Evolutionary conservation across 371 early-diverging fungal genomes (phyloP), one percentile per base, ranked within the genome.

Genomic region (Homolaphlyctis polyrhiza): DNA sequence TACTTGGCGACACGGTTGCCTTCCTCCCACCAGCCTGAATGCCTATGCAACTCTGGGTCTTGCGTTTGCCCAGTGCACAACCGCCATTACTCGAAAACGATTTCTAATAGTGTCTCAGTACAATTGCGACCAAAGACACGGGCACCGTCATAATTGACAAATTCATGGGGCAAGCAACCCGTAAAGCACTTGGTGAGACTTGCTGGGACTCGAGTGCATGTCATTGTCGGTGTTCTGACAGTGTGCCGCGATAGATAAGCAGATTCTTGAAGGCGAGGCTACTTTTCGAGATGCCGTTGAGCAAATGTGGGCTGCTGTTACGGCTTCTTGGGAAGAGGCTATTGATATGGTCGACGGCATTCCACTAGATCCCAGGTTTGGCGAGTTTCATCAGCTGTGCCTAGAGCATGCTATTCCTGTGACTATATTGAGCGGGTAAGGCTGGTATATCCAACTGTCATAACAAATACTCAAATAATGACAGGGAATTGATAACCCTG

Each of bases 261-360:
- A 69, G 50, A 68, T 79, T 14, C 66, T 79, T 11, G 60, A 69
- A 43, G 77, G 77, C n/a, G 52, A 23, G 6, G 47, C 32, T 23
- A 39, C 60, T 6, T 76, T 70, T 57, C 61, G 72, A 3, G 72
- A 68, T 21, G 80, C 75, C 14, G 72, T 67, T 13, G 55, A 34
- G 33, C 14, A 2, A 0, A 65, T 66, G 66, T 69, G 66, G 63
- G 33, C 28, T 16, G 66, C 75, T 32, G 88, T 87, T n/a, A 74
- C 77, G 52, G 63, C 85, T 32, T 69, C 76, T 30, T 85, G 80
- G 80, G 82, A 83, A 1, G 82, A 86, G 63, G 87, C 87, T 0
- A 72, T 84, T 69, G 78, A 78, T n/a, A 71, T 82, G 51, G 65
- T 87, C 32, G 70, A 80, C 54, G 60, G 81, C 49, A 74, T 74